phyloP scores from a whole-genome alignment of 495 filamentous ascomycete genomes.

The Neurospora pannonica region DNA sequence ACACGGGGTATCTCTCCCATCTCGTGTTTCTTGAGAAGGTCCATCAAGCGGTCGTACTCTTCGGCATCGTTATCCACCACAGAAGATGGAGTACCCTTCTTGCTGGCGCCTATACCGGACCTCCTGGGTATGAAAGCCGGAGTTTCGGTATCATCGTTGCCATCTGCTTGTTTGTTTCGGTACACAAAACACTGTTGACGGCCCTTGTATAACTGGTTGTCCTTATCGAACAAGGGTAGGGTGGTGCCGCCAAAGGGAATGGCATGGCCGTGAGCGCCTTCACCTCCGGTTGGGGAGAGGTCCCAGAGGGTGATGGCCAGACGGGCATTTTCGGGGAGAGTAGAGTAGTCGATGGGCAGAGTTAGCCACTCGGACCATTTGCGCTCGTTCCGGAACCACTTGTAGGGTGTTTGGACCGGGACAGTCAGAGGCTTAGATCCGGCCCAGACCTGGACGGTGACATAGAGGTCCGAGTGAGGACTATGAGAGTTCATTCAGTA shows the following conservation, averaged over 20 bases:
- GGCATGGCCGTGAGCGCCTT: constrained; percentile 58
- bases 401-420: constrained; percentile 85
- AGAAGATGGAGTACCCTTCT: constrained; percentile 31
- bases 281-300: constrained; percentile 64
- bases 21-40: constrained; percentile 92
- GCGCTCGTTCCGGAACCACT: constrained; percentile 68
- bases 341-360: constrained; percentile 72
- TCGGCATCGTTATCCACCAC: constrained; percentile 50
- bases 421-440: constrained; percentile 92
- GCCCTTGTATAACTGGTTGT: constrained; percentile 80
- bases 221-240: constrained; percentile 77
- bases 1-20: constrained; percentile 89
- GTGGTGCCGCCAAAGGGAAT: constrained; percentile 94
- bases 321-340: constrained; percentile 66
- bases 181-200: constrained; percentile 85
- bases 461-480: constrained; percentile 75
- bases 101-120: constrained; percentile 25
- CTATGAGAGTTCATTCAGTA: constrained; percentile 21
- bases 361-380: constrained; percentile 95
- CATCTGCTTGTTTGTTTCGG: constrained; percentile 75
- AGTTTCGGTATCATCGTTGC: constrained; percentile 69
- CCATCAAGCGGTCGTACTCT: constrained; percentile 76
- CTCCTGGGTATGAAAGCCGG: constrained; percentile 49
- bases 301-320: constrained; percentile 96
- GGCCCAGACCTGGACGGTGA: constrained; percentile 88